Base-by-base conservation (phyloP, 345 rosid genomes). In the Brassica napus region DNA sequence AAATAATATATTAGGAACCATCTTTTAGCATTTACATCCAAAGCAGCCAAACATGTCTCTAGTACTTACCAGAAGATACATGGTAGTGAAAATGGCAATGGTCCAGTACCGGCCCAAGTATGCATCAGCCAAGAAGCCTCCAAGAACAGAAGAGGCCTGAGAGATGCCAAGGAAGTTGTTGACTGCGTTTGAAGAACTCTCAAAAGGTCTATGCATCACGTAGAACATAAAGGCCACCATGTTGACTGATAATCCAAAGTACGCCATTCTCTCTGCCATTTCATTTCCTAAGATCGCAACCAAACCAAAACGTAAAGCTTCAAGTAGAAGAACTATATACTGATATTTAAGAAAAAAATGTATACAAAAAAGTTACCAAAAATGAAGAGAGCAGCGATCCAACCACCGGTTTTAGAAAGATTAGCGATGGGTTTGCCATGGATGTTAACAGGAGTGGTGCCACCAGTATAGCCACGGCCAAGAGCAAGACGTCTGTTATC, bases 221-320 rank as follows among this genome's bases (percentile, higher is more conserved):
- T 87, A 86, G 82, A 94, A 94, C 94, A 94, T 88, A 69, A 94
- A 94, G 12, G 88, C 90, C 81, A 94, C 94, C 98, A 94, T 92
- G 89, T 94, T 94, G 11, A 94, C 98, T 0, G 98, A 88, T 6
- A 94, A 84, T 26, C 98, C 98, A 21, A 89, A 94, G 77, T 94
- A 94, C 21, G 96, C 97, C 97, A 94, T 90, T 77, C 97, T 87
- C 85, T 92, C 98, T 15, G 98, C 97, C 93, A 90, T 90, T 81
- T 94, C 98, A 77, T 94, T 94, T 66, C 98, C 98, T 92, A 89
- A 57, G 8, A 62, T 52, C 0, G 58, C 76, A 72, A 28, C 34
- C 81, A 58, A 24, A 64, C 28, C 65, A 7, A 69, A 1, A 72
- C 47, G 10, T 64, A 55, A 42, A 42, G 67, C 16, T 63, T 12